Evolutionary conservation across 1,284 basidiomycete genomes (phyloP).

Genomic region (Ustanciosporium gigantosporum): DNA sequence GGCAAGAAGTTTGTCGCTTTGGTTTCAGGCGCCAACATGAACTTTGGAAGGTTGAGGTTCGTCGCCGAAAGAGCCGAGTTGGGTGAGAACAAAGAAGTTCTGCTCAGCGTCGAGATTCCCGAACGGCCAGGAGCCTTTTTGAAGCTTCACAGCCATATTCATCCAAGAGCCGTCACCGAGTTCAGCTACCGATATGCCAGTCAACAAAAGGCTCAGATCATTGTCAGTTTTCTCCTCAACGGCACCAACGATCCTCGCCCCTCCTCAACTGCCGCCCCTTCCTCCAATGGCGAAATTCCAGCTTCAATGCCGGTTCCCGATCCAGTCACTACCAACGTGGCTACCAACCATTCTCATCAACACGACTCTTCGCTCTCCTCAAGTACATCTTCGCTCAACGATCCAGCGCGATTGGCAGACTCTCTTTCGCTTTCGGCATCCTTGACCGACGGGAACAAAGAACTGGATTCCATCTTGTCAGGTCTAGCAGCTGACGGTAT

Average conservation of each 20-base stretch:
- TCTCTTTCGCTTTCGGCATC: not conserved
- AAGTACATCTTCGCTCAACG: slow-evolving; percentile 1
- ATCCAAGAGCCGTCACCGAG: slow-evolving; percentile 92
- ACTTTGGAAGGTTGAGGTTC: slow-evolving; percentile 92
- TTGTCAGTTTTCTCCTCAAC: slow-evolving; percentile 83
- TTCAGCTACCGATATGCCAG: slow-evolving; percentile 83
- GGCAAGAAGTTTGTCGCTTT: slow-evolving; percentile 88
- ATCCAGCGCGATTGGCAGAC: slow-evolving; percentile 2
- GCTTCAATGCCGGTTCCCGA: slow-evolving; percentile 17
- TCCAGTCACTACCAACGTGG: not conserved
- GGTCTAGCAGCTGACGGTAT: slow-evolving; percentile 73
- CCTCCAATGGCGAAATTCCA: slow-evolving; percentile 4
- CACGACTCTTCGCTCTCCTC: not conserved
- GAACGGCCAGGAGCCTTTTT: slow-evolving; percentile 91
- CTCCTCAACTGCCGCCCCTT: not conserved
- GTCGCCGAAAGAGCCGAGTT: slow-evolving; percentile 96
- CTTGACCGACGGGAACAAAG: slow-evolving; percentile 2
- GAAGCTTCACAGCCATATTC: slow-evolving; percentile 80
- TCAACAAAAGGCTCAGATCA: slow-evolving; percentile 72
- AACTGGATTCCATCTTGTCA: slow-evolving; percentile 51
- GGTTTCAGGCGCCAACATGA: slow-evolving; percentile 97
- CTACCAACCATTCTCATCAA: not conserved
- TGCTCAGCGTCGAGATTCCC: slow-evolving; percentile 89
- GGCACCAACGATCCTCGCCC: slow-evolving; percentile 37
- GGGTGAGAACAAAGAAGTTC: slow-evolving; percentile 89